phyloP scores from a whole-genome alignment of 495 filamentous ascomycete genomes.

The Hypoxylon fragiforme region DNA sequence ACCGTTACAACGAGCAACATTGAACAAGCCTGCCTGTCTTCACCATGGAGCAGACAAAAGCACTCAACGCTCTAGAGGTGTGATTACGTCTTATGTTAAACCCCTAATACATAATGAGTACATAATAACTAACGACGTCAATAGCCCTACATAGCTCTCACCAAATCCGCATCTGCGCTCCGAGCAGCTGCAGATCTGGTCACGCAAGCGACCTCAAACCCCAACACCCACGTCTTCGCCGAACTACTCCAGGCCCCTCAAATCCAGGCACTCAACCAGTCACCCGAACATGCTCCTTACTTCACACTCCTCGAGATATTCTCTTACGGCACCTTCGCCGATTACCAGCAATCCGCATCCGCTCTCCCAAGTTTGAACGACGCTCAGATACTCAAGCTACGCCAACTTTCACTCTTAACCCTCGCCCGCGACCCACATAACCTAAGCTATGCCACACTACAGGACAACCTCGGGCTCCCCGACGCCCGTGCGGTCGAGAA shows the following conservation, averaged over 20 bases:
- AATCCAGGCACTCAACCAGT: conserved; percentile 69
- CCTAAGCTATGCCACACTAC: conserved; percentile 75
- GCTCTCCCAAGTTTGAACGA: conserved; percentile 71
- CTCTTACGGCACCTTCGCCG: conserved; percentile 84
- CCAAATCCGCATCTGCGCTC: conserved; percentile 81
- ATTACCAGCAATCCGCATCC: conserved; percentile 51
- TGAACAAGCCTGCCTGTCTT: conserved; percentile 10
- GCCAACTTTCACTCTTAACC: conserved; percentile 84
- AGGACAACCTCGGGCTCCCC: conserved; percentile 65
- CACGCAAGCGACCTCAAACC: conserved; percentile 80
- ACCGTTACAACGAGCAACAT: conserved; percentile 10
- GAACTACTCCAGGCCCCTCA: conserved; percentile 85
- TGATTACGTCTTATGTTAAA: conserved; percentile 4
- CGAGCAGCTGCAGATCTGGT: conserved; percentile 85
- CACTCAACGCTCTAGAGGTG: conserved; percentile 76
- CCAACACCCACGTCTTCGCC: conserved; percentile 91
- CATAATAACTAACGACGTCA: conserved; percentile 5
- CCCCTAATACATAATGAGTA: not conserved
- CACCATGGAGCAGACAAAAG: conserved; percentile 82
- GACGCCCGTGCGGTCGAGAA: conserved; percentile 77
- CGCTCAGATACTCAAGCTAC: conserved; percentile 80
- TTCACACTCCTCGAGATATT: conserved; percentile 86
- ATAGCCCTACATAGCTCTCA: conserved; percentile 84
- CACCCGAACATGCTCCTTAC: conserved; percentile 53
- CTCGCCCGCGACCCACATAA: conserved; percentile 61